Conservation (phyloP, 345 rosid species). For the Moricandia arvensis region DNA sequence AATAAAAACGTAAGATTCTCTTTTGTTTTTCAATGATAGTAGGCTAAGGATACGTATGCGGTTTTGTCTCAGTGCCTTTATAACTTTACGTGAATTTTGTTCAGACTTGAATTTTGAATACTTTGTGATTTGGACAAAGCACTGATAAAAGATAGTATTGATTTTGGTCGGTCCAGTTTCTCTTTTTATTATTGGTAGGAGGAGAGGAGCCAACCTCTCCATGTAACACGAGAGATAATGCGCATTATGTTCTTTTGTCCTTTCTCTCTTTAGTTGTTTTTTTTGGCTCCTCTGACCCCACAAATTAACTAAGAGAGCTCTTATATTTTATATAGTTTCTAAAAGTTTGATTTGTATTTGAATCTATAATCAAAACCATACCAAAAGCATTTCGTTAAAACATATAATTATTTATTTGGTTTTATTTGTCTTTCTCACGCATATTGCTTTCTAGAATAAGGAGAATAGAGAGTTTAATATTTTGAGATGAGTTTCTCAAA, state of each 20-base stretch:
- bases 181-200: slow-evolving; percentile 4
- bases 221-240: slow-evolving; percentile 31
- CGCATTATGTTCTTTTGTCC: slow-evolving; percentile 30
- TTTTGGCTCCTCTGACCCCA: slow-evolving; percentile 24
- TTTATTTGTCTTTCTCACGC: background rate
- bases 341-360: background rate
- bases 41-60: slow-evolving; percentile 30
- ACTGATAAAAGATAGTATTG: slow-evolving; percentile 25
- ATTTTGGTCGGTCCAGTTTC: slow-evolving; percentile 22
- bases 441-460: no score
- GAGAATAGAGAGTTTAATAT: background rate
- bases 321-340: background rate
- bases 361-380: background rate
- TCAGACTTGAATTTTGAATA: slow-evolving; percentile 33
- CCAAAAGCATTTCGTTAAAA: background rate
- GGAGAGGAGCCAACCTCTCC: slow-evolving; percentile 5
- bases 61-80: slow-evolving; percentile 14
- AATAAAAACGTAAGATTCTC: background rate
- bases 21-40: slow-evolving; percentile 9
- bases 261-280: background rate
- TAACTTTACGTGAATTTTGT: slow-evolving; percentile 26
- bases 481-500: no score
- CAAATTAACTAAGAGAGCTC: background rate
- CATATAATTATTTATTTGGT: background rate
- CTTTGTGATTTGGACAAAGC: slow-evolving; percentile 26